These are phyloP conservation scores for Syncephalis fuscata DNA, from an alignment of 371 early-diverging fungal species.

Conservation along the genomic window DNA sequence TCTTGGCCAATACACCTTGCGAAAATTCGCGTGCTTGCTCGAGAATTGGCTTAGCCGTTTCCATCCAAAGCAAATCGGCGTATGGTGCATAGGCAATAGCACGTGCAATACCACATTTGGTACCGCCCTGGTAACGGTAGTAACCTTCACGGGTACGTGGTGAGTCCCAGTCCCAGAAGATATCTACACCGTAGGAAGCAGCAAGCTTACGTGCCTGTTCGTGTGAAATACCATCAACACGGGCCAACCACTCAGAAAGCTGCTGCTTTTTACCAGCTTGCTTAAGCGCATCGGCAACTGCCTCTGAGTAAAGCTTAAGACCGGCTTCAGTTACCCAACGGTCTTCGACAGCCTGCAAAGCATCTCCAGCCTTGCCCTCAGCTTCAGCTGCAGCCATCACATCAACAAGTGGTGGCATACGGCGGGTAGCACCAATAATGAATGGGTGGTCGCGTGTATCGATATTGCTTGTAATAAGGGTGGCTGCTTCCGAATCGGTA, in stretches of 20 bases:
- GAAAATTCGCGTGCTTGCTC: constrained; percentile 88
- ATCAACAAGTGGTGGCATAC: constrained; percentile 47
- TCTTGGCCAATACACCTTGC: constrained; percentile 47
- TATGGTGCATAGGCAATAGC: constrained; percentile 82
- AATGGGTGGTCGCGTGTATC: constrained; percentile 94
- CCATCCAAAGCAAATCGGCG: constrained; percentile 96
- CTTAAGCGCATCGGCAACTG: constrained; percentile 63
- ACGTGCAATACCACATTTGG: constrained; percentile 77
- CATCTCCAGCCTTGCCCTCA: constrained; percentile 54
- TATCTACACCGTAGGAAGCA: constrained; percentile 58
- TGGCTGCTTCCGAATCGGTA: constrained; percentile 97
- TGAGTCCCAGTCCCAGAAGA: constrained; percentile 84
- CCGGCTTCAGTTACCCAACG: constrained; percentile 77
- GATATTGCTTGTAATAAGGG: constrained; percentile 88
- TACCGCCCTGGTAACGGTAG: constrained; percentile 92
- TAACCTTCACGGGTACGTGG: constrained; percentile 91
- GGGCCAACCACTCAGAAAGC: constrained; percentile 7
- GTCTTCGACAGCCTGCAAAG: constrained; percentile 71
- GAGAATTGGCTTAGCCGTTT: constrained; percentile 86
- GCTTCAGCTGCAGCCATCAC: constrained; percentile 68
- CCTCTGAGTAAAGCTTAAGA: constrained; percentile 67
- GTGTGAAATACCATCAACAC: constrained; percentile 53
- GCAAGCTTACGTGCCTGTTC: constrained; percentile 68
- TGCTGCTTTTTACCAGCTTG: constrained; percentile 17
- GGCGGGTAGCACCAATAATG: constrained; percentile 75